These are phyloP conservation scores for Parafenestella ontariensis DNA, from an alignment of 2,329 filamentous ascomycete genomes.

Conservation along the genomic window DNA sequence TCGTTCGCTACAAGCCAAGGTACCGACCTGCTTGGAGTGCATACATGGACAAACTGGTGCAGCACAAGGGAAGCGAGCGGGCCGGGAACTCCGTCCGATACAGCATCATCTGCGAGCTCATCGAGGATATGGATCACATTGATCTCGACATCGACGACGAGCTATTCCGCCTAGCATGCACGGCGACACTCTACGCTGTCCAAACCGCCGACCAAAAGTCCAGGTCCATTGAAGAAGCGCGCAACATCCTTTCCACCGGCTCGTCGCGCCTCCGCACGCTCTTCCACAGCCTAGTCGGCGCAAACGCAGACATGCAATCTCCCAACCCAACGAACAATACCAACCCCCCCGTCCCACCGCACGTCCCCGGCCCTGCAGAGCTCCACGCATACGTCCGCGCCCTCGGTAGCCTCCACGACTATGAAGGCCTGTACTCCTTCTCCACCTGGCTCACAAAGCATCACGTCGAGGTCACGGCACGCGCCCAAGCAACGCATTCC, in stretches of 20 bases:
- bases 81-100: slow-evolving; percentile 26
- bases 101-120: slow-evolving; percentile 27
- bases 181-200: slow-evolving; percentile 37
- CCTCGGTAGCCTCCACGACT: slow-evolving; percentile 67
- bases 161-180: slow-evolving; percentile 43
- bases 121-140: slow-evolving; percentile 34
- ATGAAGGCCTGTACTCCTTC: slow-evolving; percentile 63
- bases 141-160: slow-evolving; percentile 45
- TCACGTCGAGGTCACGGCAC: slow-evolving; percentile 34
- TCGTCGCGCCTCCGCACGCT: slow-evolving; percentile 31
- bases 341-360: slow-evolving; percentile 41
- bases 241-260: slow-evolving; percentile 21
- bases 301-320: slow-evolving; percentile 20
- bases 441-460: slow-evolving; percentile 63
- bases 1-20: slow-evolving; percentile 28
- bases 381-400: slow-evolving; percentile 69
- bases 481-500: slow-evolving; percentile 32
- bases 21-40: slow-evolving; percentile 41
- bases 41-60: slow-evolving; percentile 34
- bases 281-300: slow-evolving; percentile 36
- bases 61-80: slow-evolving; percentile 3
- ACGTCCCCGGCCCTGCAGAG: slow-evolving; percentile 55
- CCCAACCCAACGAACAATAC: background rate
- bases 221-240: slow-evolving; percentile 13
- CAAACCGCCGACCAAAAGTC: slow-evolving; percentile 22